A percentile compares a stretch with the other conserved stretches of the same genome.
Evolutionary conservation across 495 filamentous ascomycete species (phyloP).

Genomic region (Podospora conica): DNA sequence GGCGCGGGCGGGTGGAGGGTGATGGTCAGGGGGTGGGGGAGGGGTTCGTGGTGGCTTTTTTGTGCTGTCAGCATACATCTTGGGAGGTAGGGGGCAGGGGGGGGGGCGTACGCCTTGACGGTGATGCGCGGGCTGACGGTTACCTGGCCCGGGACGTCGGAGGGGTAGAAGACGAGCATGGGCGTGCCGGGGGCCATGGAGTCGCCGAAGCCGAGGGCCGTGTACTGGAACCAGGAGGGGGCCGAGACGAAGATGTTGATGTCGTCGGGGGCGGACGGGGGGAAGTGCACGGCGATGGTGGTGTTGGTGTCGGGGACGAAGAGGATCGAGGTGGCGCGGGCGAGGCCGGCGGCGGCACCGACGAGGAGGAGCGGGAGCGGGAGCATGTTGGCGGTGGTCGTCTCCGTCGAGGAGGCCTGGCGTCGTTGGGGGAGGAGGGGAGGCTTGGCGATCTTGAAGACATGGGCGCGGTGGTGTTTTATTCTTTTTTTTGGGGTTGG

Average conservation of each 20-base stretch:
- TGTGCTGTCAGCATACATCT: conserved; percentile 12
- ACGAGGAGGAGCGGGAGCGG: neutral
- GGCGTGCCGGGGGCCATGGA: conserved; percentile 17
- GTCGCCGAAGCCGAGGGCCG: conserved; percentile 25
- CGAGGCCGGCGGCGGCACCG: too few species aligned
- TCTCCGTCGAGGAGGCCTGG: conserved; percentile 14
- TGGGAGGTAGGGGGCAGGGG: neutral
- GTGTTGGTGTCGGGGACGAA: conserved; percentile 21
- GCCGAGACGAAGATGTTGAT: conserved; percentile 26
- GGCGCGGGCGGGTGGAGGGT: neutral
- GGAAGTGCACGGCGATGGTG: conserved; percentile 21
- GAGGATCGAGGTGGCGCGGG: conserved; percentile 12
- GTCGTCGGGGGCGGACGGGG: conserved; percentile 17
- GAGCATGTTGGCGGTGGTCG: conserved; percentile 3
- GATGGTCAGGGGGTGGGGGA: neutral
- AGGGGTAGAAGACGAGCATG: conserved; percentile 26
- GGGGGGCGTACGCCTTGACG: neutral
- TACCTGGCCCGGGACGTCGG: neutral
- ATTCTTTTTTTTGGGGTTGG: neutral
- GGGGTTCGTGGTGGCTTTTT: conserved; percentile 15
- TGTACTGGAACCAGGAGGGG: conserved; percentile 25
- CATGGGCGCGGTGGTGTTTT: neutral
- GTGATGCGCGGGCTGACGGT: conserved; percentile 7
- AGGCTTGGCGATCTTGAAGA: neutral
- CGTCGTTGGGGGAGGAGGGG: neutral